Evolutionary conservation across 75 land plant genomes (phyloP), one percentile per base, ranked within the genome.

Genomic region (Selaginella moellendorffii): DNA sequence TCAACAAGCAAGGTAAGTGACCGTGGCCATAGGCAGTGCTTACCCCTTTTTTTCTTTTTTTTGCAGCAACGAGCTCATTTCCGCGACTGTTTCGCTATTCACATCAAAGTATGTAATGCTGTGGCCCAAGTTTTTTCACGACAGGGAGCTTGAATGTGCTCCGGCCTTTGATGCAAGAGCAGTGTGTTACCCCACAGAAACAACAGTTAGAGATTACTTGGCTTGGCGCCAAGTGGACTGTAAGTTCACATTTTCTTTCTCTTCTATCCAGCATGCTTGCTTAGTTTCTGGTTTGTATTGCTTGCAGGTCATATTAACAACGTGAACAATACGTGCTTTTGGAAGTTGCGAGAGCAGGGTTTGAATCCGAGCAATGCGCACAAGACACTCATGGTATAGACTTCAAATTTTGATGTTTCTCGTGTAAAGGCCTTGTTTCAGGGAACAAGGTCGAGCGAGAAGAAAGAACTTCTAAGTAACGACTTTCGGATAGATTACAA

Each of bases 171-270:
- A 92, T 76, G 97, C 84, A 31, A 79, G 97, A 27, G 83, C 82
- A 36, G 79, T 92, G 18, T 88, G 87, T 64, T 92, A 92, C 66
- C 97, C 97, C 22, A 59, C 77, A 24, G 67, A 61, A 54, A 27
- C 63, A 1, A 79, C 76, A 63, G 72, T 92, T 62, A 74, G 73
- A 54, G 97, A 92, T 74, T 88, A 92, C 71, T 71, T 92, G 21
- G 42, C 96, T 53, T 92, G 97, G 97, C 82, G 97, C 63, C 97
- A 92, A 81, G 97, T 88, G 21, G 97, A 92, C 66, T 92, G 97
- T 92, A 64, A 81, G 71, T 72, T 85, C 97, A 21, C 84, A 19
- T 52, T 46, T 26, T 52, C 25, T 21, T 67, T 81, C 28, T 91
- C 88, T 63, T 60, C 89, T 27, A 79, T 95, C 19, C 52, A 75